Conservation (phyloP, 257 asterid species). For the Solanum sitiens region DNA sequence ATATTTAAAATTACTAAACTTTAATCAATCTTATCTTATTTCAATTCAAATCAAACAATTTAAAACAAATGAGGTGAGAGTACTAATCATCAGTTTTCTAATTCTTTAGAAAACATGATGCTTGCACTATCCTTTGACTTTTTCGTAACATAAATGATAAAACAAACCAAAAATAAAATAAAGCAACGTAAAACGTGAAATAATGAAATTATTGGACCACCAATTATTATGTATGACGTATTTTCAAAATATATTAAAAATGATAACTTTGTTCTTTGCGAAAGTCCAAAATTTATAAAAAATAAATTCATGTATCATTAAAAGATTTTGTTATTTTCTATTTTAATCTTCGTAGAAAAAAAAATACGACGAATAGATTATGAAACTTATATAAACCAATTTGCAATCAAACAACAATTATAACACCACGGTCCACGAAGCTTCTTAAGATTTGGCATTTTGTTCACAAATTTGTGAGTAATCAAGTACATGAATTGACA, state of each 20-base stretch:
- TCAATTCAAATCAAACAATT: background rate
- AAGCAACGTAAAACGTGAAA: background rate
- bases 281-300: background rate
- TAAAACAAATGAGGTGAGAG: background rate
- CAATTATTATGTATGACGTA: background rate
- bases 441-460: background rate
- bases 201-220: background rate
- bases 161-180: background rate
- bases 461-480: background rate
- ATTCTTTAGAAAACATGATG: background rate
- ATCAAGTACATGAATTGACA: background rate
- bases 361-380: background rate
- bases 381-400: background rate
- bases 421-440: background rate
- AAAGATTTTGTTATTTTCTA: fast-evolving
- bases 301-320: too few relatives aligned
- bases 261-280: background rate
- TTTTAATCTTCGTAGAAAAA: background rate
- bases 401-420: background rate
- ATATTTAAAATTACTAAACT: too few relatives aligned
- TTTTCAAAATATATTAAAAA: background rate
- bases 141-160: background rate
- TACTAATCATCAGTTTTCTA: background rate
- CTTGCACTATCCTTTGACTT: background rate
- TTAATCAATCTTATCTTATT: too few relatives aligned